Evolutionary conservation across 2,329 filamentous ascomycete genomes (phyloP).

Genomic region (Sporothrix luriei): DNA sequence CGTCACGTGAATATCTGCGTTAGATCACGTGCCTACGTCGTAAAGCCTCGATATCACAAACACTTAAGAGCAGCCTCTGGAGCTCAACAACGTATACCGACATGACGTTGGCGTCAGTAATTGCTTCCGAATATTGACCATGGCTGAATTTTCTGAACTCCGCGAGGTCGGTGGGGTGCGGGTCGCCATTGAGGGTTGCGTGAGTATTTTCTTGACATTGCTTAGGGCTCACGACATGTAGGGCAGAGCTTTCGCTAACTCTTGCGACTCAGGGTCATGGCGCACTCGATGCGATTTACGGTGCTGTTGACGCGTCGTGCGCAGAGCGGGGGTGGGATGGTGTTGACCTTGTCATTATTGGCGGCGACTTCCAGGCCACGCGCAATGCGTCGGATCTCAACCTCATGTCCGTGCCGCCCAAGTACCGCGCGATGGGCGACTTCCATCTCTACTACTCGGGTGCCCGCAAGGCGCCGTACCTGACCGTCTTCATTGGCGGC

Average conservation of each 20-base stretch:
- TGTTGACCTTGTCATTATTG: conserved; percentile 89
- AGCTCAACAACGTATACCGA: not conserved
- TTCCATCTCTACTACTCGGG: conserved; percentile 95
- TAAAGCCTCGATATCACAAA: conserved; percentile 3
- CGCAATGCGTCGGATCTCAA: conserved; percentile 86
- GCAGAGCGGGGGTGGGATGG: conserved; percentile 73
- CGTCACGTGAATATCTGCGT: not conserved
- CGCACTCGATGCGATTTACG: conserved; percentile 87
- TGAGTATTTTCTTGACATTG: conserved; percentile 48
- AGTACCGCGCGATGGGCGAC: conserved; percentile 86
- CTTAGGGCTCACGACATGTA: not conserved
- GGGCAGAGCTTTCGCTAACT: not conserved
- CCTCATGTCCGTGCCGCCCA: conserved; percentile 84
- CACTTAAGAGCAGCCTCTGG: not conserved
- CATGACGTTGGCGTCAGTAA: not conserved
- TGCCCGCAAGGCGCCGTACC: conserved; percentile 72
- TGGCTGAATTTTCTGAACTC: conserved; percentile 35
- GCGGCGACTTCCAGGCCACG: conserved; percentile 91
- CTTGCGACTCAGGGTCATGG: conserved; percentile 72
- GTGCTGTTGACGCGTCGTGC: conserved; percentile 70
- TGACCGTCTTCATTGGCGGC: conserved; percentile 89
- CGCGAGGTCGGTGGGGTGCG: conserved; percentile 58
- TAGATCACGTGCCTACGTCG: not conserved
- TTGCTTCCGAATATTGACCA: not conserved
- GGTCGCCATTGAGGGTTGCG: conserved; percentile 84